A percentile compares a stretch with the other conserved stretches of the same genome.
Conservation (phyloP, 2,329 filamentous ascomycete species). For the Xylaria multiplex region DNA sequence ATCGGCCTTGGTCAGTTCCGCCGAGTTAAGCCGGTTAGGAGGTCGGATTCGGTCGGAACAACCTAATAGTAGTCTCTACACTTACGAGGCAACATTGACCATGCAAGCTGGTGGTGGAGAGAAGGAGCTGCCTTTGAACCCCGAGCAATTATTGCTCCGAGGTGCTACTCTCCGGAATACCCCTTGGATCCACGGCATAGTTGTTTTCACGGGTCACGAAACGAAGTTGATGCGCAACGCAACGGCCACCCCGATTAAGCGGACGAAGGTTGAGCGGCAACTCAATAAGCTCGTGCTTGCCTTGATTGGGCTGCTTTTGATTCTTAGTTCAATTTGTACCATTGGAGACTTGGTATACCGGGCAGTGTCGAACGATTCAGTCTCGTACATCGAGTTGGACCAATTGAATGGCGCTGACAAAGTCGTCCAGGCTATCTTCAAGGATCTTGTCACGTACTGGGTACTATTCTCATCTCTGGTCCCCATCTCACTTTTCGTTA, state of each 20-base stretch:
- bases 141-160: constrained; percentile 91
- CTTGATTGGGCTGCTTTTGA: constrained; percentile 83
- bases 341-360: constrained; percentile 88
- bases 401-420: constrained; percentile 63
- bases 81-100: constrained; percentile 94
- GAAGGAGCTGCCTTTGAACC: constrained; percentile 88
- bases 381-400: constrained; percentile 78
- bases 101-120: constrained; percentile 91
- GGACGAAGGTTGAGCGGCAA: constrained; percentile 92
- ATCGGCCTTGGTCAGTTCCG: constrained; percentile 83
- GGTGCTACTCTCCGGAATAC: constrained; percentile 96
- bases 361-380: constrained; percentile 67
- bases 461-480: constrained; percentile 96
- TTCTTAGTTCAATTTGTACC: constrained; percentile 88
- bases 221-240: constrained; percentile 99
- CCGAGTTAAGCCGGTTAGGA: constrained; percentile 84
- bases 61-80: constrained; percentile 97
- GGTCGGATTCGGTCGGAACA: constrained; percentile 93
- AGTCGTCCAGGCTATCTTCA: constrained; percentile 83
- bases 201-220: constrained; percentile 97
- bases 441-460: constrained; percentile 98
- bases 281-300: constrained; percentile 94
- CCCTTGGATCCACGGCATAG: constrained; percentile 94
- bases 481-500: constrained; percentile 97
- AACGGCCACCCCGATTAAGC: constrained; percentile 95